Conservation (phyloP, 352 stramenopile species). For the Pythium dissotocum region DNA sequence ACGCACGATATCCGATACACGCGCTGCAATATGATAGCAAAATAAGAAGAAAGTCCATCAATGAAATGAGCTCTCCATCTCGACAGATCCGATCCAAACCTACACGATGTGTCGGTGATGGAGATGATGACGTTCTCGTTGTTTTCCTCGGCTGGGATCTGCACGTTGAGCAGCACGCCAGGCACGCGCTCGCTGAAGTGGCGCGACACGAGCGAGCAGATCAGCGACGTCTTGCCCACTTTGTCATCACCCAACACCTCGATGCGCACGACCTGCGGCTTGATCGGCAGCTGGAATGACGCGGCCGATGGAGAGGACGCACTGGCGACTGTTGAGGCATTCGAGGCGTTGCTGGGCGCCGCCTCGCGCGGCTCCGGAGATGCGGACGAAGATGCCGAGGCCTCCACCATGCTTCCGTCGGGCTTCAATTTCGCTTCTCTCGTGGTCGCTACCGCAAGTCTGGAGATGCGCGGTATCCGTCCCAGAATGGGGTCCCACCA, state of each 20-base stretch:
- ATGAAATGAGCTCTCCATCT: slow-evolving; percentile 4
- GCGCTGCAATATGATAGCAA: slow-evolving; percentile 32
- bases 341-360: background rate
- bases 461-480: slow-evolving; percentile 3
- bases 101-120: slow-evolving; percentile 88
- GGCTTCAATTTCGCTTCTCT: slow-evolving; percentile 3
- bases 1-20: slow-evolving; percentile 79
- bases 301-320: background rate
- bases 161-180: slow-evolving; percentile 83
- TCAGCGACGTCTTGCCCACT: slow-evolving; percentile 91
- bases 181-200: slow-evolving; percentile 89
- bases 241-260: slow-evolving; percentile 90
- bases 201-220: slow-evolving; percentile 87
- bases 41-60: background rate
- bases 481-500: slow-evolving; percentile 9
- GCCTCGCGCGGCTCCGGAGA: background rate
- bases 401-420: slow-evolving; percentile 11
- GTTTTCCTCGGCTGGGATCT: slow-evolving; percentile 88
- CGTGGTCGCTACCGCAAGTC: background rate
- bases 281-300: slow-evolving; percentile 39
- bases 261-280: slow-evolving; percentile 85
- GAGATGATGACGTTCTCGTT: slow-evolving; percentile 90
- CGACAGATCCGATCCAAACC: slow-evolving; percentile 13
- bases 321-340: background rate
- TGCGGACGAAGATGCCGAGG: slow-evolving; percentile 9